These are phyloP conservation scores for Macrophomina phaseolina DNA, from an alignment of 2,329 filamentous ascomycete species.

Conservation along the genomic window DNA sequence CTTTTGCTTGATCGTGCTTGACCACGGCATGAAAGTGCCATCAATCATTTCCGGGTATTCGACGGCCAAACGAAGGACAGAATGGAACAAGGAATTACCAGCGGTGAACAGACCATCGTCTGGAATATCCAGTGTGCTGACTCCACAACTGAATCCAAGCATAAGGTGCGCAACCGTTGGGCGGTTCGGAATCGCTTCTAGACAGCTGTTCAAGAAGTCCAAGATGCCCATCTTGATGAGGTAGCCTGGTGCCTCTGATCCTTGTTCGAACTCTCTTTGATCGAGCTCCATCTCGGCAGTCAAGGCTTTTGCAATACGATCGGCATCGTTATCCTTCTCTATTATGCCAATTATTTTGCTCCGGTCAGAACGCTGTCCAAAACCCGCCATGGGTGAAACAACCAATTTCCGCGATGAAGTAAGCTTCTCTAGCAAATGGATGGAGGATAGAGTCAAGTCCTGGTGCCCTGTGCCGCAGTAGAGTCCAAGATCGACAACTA, in stretches of 20 bases:
- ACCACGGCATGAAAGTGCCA: slow-evolving; percentile 46
- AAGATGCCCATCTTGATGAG: slow-evolving; percentile 83
- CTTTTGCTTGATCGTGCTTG: slow-evolving; percentile 49
- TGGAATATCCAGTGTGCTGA: slow-evolving; percentile 71
- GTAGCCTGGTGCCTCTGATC: slow-evolving; percentile 73
- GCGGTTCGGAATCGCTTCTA: slow-evolving; percentile 74
- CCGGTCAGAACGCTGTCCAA: slow-evolving; percentile 67
- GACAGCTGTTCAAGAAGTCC: slow-evolving; percentile 81
- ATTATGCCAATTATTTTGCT: slow-evolving; percentile 90
- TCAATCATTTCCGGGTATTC: slow-evolving; percentile 65
- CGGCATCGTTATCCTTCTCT: slow-evolving; percentile 78
- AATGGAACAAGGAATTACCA: slow-evolving; percentile 81
- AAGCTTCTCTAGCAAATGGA: slow-evolving; percentile 84
- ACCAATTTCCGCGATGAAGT: slow-evolving; percentile 83
- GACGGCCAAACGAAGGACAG: slow-evolving; percentile 73
- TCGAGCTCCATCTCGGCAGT: slow-evolving; percentile 69
- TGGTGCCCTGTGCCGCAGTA: slow-evolving; percentile 87
- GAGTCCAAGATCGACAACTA: slow-evolving; percentile 82
- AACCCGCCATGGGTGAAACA: slow-evolving; percentile 68
- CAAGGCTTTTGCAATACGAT: slow-evolving; percentile 78
- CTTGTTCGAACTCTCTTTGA: slow-evolving; percentile 73
- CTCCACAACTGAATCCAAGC: slow-evolving; percentile 82
- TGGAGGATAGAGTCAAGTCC: slow-evolving; percentile 77
- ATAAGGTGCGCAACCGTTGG: slow-evolving; percentile 91
- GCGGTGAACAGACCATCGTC: slow-evolving; percentile 72